Evolutionary conservation across 768 basidiomycete species (phyloP).

Genomic region (Suillus clintonianus): DNA sequence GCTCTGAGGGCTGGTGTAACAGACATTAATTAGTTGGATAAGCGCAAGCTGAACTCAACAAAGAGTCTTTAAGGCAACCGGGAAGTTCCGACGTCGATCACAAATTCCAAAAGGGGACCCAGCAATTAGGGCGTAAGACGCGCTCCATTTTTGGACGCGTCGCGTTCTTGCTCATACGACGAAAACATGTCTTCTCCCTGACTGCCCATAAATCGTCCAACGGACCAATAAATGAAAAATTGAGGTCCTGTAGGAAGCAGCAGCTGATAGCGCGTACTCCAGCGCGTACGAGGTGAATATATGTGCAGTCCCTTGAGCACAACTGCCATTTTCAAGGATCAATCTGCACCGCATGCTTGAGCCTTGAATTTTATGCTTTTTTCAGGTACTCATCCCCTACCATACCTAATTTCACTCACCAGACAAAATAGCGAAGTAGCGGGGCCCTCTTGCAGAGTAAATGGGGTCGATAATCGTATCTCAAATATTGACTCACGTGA

Average conservation of each 20-base stretch:
- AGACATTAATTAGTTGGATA: conserved; percentile 35
- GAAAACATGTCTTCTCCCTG: conserved; percentile 32
- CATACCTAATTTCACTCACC: conserved; percentile 3
- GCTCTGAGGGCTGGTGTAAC: conserved; percentile 59
- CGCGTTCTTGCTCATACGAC: conserved; percentile 24
- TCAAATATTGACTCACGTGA: conserved; percentile 37
- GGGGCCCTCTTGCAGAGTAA: conserved; percentile 11
- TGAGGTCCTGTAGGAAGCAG: conserved; percentile 18
- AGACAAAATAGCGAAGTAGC: background rate
- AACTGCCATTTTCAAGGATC: conserved; percentile 2
- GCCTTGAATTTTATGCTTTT: background rate
- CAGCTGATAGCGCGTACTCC: conserved; percentile 10
- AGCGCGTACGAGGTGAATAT: conserved; percentile 5
- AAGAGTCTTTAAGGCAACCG: conserved; percentile 13
- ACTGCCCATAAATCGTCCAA: conserved; percentile 27
- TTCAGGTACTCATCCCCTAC: conserved; percentile 1
- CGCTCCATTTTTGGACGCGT: conserved; percentile 40
- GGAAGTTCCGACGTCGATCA: conserved; percentile 26
- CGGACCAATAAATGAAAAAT: conserved; percentile 29
- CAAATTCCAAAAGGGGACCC: conserved; percentile 20
- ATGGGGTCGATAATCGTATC: conserved; percentile 25
- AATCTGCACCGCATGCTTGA: background rate
- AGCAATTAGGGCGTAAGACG: conserved; percentile 35
- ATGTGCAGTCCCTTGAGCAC: background rate
- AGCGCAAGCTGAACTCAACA: background rate